Conservation (phyloP, 202 grass and related monocot species). For the Cymbopogon flexuosus region DNA sequence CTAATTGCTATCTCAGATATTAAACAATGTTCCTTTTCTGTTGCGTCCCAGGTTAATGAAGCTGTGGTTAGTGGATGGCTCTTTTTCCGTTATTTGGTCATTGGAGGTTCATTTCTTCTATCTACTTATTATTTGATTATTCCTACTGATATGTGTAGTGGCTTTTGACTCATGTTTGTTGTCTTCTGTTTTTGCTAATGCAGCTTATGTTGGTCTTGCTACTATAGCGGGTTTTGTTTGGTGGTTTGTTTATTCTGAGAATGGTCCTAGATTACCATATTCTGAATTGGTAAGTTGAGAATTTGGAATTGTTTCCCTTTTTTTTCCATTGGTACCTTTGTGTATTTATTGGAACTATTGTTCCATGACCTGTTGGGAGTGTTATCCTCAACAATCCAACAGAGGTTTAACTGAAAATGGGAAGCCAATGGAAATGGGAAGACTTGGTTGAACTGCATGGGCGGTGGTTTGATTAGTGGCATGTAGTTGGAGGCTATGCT, state of each 20-base stretch:
- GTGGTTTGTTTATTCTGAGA: constrained; percentile 98
- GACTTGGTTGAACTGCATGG: too few relatives aligned
- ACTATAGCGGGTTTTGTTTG: constrained; percentile 93
- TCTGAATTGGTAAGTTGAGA: constrained; percentile 72
- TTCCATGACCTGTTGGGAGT: neutral
- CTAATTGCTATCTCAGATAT: neutral
- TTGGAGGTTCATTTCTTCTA: constrained; percentile 64
- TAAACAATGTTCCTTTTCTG: constrained; percentile 18
- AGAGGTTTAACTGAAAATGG: too few relatives aligned
- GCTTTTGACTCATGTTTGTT: neutral
- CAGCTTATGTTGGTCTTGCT: constrained; percentile 98
- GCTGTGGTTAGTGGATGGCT: constrained; percentile 97
- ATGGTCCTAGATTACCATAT: constrained; percentile 86
- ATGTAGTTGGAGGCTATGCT: too few relatives aligned
- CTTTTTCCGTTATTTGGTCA: constrained; percentile 97
- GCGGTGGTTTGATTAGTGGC: too few relatives aligned
- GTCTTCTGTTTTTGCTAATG: constrained; percentile 32
- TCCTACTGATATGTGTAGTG: neutral
- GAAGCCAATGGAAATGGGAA: too few relatives aligned
- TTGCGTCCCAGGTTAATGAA: constrained; percentile 76
- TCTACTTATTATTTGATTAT: constrained; percentile 8
- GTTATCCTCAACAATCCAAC: neutral
- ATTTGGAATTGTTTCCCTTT: constrained; percentile 6
- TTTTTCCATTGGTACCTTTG: neutral
- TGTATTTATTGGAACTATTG: constrained; percentile 14